These are phyloP conservation scores for Akanthomyces lecanii DNA, from an alignment of 2,329 filamentous ascomycete species.

Conservation along the genomic window DNA sequence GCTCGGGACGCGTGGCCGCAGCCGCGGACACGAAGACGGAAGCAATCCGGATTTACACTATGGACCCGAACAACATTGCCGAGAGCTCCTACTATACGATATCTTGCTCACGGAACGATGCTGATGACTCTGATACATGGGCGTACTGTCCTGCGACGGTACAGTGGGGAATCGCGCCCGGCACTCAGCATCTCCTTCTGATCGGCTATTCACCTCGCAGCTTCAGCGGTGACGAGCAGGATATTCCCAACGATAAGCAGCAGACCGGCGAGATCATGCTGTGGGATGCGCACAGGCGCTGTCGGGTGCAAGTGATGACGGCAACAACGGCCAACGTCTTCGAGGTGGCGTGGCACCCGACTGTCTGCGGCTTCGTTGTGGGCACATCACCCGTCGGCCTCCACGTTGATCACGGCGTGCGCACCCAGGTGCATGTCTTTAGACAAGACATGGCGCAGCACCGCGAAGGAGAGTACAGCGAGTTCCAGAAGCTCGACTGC, in stretches of 20 bases:
- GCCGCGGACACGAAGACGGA: constrained; percentile 51
- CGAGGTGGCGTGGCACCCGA: constrained; percentile 61
- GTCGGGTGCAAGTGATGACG: constrained; percentile 45
- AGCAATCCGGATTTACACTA: constrained; percentile 54
- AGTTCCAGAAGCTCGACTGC: constrained; percentile 55
- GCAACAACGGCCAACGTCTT: constrained; percentile 58
- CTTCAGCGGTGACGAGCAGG: constrained; percentile 46
- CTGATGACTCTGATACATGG: constrained; percentile 45
- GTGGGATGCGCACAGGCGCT: constrained; percentile 48
- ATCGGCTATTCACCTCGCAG: constrained; percentile 61
- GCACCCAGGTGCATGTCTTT: constrained; percentile 58
- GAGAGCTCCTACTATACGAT: constrained; percentile 35
- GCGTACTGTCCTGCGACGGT: constrained; percentile 60
- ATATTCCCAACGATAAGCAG: constrained; percentile 55
- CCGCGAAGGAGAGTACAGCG: constrained; percentile 31
- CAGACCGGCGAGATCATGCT: constrained; percentile 57
- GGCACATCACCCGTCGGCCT: constrained; percentile 52
- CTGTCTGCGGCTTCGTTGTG: constrained; percentile 47
- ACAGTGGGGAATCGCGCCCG: constrained; percentile 51
- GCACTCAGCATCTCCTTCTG: constrained; percentile 48
- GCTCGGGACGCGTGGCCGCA: constrained; percentile 50
- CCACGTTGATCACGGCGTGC: constrained; percentile 40
- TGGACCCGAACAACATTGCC: constrained; percentile 35
- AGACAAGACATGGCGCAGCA: constrained; percentile 26
- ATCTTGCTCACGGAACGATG: constrained; percentile 38